Percentiles rank a stretch among this genome's conserved stretches.
Conservation (phyloP, 768 basidiomycete genomes). For the Psilocybe cubensis region DNA sequence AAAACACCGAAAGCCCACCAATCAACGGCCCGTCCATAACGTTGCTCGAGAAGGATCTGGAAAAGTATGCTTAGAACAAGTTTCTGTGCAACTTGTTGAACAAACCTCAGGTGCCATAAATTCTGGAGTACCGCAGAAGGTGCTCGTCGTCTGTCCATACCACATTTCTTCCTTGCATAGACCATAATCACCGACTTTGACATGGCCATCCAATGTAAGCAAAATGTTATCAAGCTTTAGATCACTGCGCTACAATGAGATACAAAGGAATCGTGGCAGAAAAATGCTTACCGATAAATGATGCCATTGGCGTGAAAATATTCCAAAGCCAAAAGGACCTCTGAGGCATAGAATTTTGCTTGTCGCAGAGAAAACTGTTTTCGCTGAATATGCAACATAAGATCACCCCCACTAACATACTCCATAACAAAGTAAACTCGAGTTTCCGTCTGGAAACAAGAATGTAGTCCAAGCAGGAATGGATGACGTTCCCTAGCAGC, state of each 20-base stretch:
- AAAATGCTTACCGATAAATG: constrained; percentile 77
- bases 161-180: constrained; percentile 99
- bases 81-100: background rate
- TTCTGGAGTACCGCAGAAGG: constrained; percentile 99
- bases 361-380: constrained; percentile 98
- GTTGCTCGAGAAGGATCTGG: constrained; percentile 98
- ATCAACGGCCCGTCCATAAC: constrained; percentile 97
- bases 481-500: constrained; percentile 98
- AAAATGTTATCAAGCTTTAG: constrained; percentile 98
- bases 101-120: constrained; percentile 99
- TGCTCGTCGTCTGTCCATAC: constrained; percentile 93
- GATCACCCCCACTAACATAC: constrained; percentile 97
- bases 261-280: background rate
- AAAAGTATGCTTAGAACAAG: background rate
- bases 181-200: constrained; percentile 99
- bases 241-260: constrained; percentile 59
- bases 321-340: constrained; percentile 93
- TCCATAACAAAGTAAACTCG: constrained; percentile 99
- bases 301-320: constrained; percentile 99
- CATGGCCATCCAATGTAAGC: constrained; percentile 94
- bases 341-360: constrained; percentile 98
- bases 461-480: constrained; percentile 94
- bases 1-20: constrained; percentile 99
- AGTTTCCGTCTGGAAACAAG: constrained; percentile 99
- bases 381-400: constrained; percentile 99